Percentiles rank a stretch among this genome's conserved stretches.
phyloP scores from a whole-genome alignment of 768 basidiomycete species.

The Hygrocybe punicea region DNA sequence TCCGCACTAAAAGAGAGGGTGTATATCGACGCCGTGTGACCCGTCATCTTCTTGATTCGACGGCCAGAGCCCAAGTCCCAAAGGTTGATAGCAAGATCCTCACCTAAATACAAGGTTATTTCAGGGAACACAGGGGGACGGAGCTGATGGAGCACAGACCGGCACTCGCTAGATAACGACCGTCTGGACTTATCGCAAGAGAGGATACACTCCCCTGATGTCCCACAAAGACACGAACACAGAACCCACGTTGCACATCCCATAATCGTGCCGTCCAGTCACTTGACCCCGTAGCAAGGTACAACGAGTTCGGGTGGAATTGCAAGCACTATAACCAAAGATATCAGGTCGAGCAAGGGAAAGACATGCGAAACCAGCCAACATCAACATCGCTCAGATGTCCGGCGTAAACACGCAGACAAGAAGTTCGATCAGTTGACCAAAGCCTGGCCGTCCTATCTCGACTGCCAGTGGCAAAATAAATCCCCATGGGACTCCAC shows the following conservation, averaged over 20 bases:
- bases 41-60: slow-evolving; percentile 93
- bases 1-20: slow-evolving; percentile 91
- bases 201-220: slow-evolving; percentile 87
- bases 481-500: slow-evolving; percentile 98
- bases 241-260: slow-evolving; percentile 96
- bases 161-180: slow-evolving; percentile 88
- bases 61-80: slow-evolving; percentile 98
- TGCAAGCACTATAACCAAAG: slow-evolving; percentile 65
- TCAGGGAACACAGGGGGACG: slow-evolving; percentile 1
- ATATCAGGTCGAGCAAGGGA: slow-evolving; percentile 1
- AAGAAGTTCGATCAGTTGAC: slow-evolving; percentile 87
- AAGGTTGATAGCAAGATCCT: slow-evolving; percentile 89
- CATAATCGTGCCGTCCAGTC: slow-evolving; percentile 95
- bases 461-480: slow-evolving; percentile 93
- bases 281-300: slow-evolving; percentile 93
- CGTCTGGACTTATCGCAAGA: slow-evolving; percentile 89
- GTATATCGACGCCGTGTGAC: slow-evolving; percentile 86
- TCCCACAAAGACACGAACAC: slow-evolving; percentile 92
- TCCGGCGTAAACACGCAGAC: slow-evolving; percentile 89
- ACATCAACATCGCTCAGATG: slow-evolving; percentile 98
- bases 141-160: slow-evolving; percentile 40
- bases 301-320: slow-evolving; percentile 97
- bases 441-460: slow-evolving; percentile 94
- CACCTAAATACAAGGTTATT: slow-evolving; percentile 44
- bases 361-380: slow-evolving; percentile 33